Evolutionary conservation across 2,329 filamentous ascomycete genomes (phyloP), one percentile per base, ranked within the genome.

Genomic region (Plectosphaerella plurivora): DNA sequence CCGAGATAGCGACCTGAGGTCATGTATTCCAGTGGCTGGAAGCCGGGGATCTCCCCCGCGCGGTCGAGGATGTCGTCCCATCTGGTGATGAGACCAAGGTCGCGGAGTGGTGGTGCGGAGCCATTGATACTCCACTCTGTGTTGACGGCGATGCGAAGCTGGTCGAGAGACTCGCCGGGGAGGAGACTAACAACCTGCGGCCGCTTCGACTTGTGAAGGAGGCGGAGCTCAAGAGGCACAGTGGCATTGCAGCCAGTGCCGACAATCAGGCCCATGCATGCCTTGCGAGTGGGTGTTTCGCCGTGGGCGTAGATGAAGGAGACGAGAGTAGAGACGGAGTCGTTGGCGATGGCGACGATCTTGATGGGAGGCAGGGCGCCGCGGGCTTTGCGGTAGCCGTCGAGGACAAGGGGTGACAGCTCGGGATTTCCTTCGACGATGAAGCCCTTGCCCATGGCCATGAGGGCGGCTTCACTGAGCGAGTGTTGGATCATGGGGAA

Each of bases 1-100:
- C 88, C 88, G 4, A 92, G 76, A 63, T 92, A 92, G 41, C 88
- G 77, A 3, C 88, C 88, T 3, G 88, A 82, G 1, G 88, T 91
- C 86, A 93, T 90, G 68, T 92, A 93, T 64, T 94, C 89, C 18
- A 93, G 80, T 0, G 89, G 88, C 58, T 93, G 89, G 60, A 93
- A 91, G 0, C 89, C 88, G 0, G 89, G 87, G 7, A 74, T 75
- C 60, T 89, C 85, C 59, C 85, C 86, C 45, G 83, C 79, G 5
- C 69, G 68, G 59, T 91, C 88, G 6, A 94, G 75, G 53, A 77
- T 70, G 10, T 74, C 69, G 61, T 94, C 89, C 89, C 89, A 93
- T 36, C 71, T 71, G 10, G 81, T 91, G 49, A 89, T 81, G 47
- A 92, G 76, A 1, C 75, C 73, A 18, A 85, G 70, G 22, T 84